Percentiles rank a stretch among this genome's conserved stretches.
Evolutionary conservation across 2,329 filamentous ascomycete species (phyloP).

Genomic region (Purpureocillium lavendulum): DNA sequence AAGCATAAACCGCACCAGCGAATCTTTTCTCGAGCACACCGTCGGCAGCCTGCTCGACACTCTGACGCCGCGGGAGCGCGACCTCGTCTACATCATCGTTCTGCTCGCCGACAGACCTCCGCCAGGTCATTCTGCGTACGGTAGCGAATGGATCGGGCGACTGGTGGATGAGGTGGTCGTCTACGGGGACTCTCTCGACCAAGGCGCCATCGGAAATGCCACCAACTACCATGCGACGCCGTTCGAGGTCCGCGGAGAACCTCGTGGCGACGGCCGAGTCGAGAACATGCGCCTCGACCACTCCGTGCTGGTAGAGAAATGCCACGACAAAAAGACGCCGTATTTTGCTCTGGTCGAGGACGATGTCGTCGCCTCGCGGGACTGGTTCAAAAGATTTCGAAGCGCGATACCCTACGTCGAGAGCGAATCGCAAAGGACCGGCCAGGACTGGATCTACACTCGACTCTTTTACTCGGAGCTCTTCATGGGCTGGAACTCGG

Average conservation of each 20-base stretch:
- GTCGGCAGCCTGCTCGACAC: conserved; percentile 22
- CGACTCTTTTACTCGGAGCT: conserved; percentile 29
- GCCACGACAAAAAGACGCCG: conserved; percentile 15
- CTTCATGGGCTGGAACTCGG: conserved; percentile 28
- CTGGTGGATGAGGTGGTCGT: conserved; percentile 25
- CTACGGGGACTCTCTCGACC: conserved; percentile 12
- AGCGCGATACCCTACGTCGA: conserved; percentile 20
- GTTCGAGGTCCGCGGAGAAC: conserved; percentile 13
- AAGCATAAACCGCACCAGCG: conserved; percentile 21
- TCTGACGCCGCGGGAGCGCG: conserved; percentile 20
- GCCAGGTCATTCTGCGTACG: conserved; percentile 19
- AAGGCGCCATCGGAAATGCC: not conserved
- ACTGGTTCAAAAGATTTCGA: conserved; percentile 23
- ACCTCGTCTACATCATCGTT: conserved; percentile 21
- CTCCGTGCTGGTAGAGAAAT: conserved; percentile 22
- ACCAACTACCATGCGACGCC: conserved; percentile 10
- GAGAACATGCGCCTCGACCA: conserved; percentile 26
- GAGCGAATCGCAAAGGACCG: conserved; percentile 6
- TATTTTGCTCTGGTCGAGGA: conserved; percentile 30
- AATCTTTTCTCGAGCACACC: conserved; percentile 19
- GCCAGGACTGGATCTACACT: conserved; percentile 25
- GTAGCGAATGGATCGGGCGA: conserved; percentile 19
- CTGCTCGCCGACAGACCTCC: conserved; percentile 25
- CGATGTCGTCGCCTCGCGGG: conserved; percentile 24
- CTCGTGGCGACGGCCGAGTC: conserved; percentile 17